Evolutionary conservation across 441 rosid species (phyloP), one percentile per base, ranked within the genome.

Genomic region (Aquilaria agallochum): DNA sequence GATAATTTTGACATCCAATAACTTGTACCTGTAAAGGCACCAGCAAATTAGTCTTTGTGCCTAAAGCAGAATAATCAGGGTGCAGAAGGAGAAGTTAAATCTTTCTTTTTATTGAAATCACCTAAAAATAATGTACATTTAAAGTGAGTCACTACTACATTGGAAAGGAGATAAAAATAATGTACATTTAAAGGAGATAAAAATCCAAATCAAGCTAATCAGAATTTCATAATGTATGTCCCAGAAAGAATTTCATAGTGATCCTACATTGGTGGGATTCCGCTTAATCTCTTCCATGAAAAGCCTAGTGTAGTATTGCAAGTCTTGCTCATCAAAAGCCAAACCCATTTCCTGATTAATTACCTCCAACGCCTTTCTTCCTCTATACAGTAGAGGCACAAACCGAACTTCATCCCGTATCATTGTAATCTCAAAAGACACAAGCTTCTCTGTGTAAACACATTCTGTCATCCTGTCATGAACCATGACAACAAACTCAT

Each of bases 381-480:
- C 99, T 65, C 57, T 89, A 79, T 94, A 95, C 84, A 94, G 86
- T 34, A 91, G 86, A 58, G 94, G 94, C 60, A 94, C 77, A 68
- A 58, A 78, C 36, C 67, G 70, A 4, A 94, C 87, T 72, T 86
- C 96, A 77, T 94, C 96, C 0, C 94, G 96, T 60, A 78, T 79
- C 5, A 84, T 79, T 66, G 74, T 86, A 12, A 92, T 86, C 68
- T 81, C 82, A 45, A 89, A 94, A 20, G 96, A 91, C 14, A 64
- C 47, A 67, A 91, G 71, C 77, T 61, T 89, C 59, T 84, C 77
- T 0, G 70, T 4, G 78, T 87, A 94, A 55, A 85, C 85, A 60
- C 95, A 86, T 70, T 94, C 99, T 0, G 96, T 91, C 99, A 91
- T 94, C 47, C 96, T 74, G 71, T 91, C 96, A 70, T 91, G 97